Percentiles rank a stretch among this genome's conserved stretches.
Conservation (phyloP, 371 early-diverging fungal species). For the Actinomucor elegans region DNA sequence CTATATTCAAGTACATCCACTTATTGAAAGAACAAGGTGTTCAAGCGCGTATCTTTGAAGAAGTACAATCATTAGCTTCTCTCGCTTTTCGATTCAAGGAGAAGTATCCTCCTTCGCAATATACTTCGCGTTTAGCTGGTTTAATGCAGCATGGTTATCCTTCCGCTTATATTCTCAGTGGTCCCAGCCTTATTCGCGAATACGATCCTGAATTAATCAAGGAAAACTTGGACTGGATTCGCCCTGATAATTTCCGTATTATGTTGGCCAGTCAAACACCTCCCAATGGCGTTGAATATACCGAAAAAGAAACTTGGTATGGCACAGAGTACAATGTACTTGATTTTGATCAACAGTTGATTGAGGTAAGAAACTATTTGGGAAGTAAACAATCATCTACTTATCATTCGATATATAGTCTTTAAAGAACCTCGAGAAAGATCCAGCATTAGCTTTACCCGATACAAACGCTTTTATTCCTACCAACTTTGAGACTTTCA, state of each 20-base stretch:
- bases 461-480: slow-evolving; percentile 85
- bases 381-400: too few species aligned
- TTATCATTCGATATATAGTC: slow-evolving; percentile 12
- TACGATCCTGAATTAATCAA: slow-evolving; percentile 65
- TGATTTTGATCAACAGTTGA: slow-evolving; percentile 54
- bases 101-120: slow-evolving; percentile 66
- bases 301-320: slow-evolving; percentile 74
- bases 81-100: slow-evolving; percentile 84
- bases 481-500: slow-evolving; percentile 60
- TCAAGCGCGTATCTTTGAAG: slow-evolving; percentile 77
- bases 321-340: slow-evolving; percentile 81
- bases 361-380: slow-evolving; percentile 42
- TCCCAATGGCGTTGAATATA: slow-evolving; percentile 47
- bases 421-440: slow-evolving; percentile 46
- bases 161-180: slow-evolving; percentile 69
- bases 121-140: slow-evolving; percentile 60
- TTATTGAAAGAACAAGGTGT: slow-evolving; percentile 71
- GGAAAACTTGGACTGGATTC: slow-evolving; percentile 58
- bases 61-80: slow-evolving; percentile 69
- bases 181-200: slow-evolving; percentile 62
- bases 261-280: slow-evolving; percentile 46
- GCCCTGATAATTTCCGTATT: slow-evolving; percentile 70
- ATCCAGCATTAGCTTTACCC: slow-evolving; percentile 71
- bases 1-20: slow-evolving; percentile 87
- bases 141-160: slow-evolving; percentile 70